Evolutionary conservation across 2,329 filamentous ascomycete species (phyloP).

Genomic region (Penicillium fuscoglaucum): DNA sequence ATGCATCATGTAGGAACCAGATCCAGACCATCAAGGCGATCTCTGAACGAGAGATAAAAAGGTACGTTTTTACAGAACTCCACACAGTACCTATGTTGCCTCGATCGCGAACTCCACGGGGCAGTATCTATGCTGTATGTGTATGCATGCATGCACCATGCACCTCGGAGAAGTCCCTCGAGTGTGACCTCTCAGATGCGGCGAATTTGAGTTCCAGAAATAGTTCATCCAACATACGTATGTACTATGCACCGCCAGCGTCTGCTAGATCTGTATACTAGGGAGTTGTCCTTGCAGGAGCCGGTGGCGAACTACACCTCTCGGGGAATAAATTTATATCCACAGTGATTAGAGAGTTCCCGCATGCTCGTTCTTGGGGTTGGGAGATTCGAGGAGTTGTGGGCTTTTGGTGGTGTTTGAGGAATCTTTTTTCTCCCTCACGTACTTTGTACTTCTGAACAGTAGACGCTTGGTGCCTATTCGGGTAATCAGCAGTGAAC

Average conservation of each 20-base stretch:
- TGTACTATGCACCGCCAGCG: slow-evolving; percentile 9
- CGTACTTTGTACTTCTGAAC: slow-evolving; percentile 15
- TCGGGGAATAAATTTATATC: slow-evolving; percentile 21
- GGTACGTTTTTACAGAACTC: not conserved
- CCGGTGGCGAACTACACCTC: slow-evolving; percentile 13
- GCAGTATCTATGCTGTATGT: slow-evolving; percentile 2
- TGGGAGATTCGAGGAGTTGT: not conserved
- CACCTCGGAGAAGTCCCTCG: slow-evolving; percentile 10
- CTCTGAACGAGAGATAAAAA: not conserved
- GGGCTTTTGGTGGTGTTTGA: not conserved
- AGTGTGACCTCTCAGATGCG: slow-evolving; percentile 27
- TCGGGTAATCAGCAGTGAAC: not conserved
- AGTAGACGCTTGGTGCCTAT: not conserved
- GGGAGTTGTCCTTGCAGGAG: slow-evolving; percentile 24
- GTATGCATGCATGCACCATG: slow-evolving; percentile 5
- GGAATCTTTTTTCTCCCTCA: not conserved
- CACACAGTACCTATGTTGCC: slow-evolving; percentile 8
- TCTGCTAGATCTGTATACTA: slow-evolving; percentile 20
- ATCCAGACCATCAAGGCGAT: not conserved
- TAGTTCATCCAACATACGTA: slow-evolving; percentile 1
- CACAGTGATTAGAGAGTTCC: not conserved
- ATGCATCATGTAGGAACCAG: slow-evolving; percentile 1
- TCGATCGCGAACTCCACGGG: slow-evolving; percentile 20
- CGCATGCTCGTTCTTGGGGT: not conserved
- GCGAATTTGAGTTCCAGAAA: slow-evolving; percentile 27